Evolutionary conservation across 768 basidiomycete species (phyloP).

Genomic region (Phylloporus rhodoxanthus): DNA sequence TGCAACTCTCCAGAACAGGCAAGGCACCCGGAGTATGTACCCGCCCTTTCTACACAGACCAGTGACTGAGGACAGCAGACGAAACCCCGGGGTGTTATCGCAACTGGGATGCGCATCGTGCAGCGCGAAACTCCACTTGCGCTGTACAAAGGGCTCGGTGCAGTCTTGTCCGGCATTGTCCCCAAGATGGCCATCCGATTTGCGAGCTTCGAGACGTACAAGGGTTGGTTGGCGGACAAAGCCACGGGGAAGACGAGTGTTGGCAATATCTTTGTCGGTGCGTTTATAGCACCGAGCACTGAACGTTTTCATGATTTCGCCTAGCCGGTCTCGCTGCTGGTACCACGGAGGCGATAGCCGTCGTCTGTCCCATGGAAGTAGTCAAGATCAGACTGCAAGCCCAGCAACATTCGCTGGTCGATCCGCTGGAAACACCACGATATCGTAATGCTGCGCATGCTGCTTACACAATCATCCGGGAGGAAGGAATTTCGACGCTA

Average conservation of each 20-base stretch:
- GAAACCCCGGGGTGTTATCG: conserved; percentile 86
- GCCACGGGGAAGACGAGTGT: conserved; percentile 74
- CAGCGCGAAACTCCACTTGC: conserved; percentile 90
- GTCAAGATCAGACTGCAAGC: conserved; percentile 98
- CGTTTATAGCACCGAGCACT: conserved; percentile 16
- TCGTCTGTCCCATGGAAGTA: conserved; percentile 99
- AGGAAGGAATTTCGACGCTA: conserved; percentile 79
- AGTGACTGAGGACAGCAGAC: conserved; percentile 45
- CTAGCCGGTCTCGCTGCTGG: conserved; percentile 92
- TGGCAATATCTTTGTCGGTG: conserved; percentile 82
- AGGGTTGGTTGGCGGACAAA: conserved; percentile 69
- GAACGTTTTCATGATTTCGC: not conserved
- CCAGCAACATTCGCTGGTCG: conserved; percentile 93
- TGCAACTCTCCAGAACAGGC: conserved; percentile 91
- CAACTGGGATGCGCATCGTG: conserved; percentile 84
- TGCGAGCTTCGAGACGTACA: conserved; percentile 95
- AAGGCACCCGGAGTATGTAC: conserved; percentile 72
- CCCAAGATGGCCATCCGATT: conserved; percentile 99
- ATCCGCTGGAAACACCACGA: conserved; percentile 87
- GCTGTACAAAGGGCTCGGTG: conserved; percentile 96
- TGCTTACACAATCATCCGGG: conserved; percentile 87
- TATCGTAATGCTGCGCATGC: conserved; percentile 98
- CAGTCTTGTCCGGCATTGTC: conserved; percentile 93
- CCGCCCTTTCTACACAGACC: no score
- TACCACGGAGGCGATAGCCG: conserved; percentile 87